Percentiles rank a stretch among this genome's conserved stretches.
Evolutionary conservation across 192 early-diverging fungal species (phyloP).

Genomic region (Coemansia reversa): DNA sequence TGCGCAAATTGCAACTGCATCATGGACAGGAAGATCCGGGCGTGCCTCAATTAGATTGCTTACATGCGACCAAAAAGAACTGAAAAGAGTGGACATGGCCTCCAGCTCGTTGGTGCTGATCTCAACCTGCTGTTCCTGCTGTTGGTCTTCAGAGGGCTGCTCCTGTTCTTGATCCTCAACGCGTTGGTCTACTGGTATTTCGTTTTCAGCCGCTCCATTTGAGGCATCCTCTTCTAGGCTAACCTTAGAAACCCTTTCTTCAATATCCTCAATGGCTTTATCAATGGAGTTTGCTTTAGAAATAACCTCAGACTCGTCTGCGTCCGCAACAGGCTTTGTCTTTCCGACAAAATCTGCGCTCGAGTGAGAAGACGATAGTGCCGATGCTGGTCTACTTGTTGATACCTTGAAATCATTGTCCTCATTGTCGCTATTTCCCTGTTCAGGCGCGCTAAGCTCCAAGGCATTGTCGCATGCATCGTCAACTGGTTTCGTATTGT

Average conservation of each 20-base stretch:
- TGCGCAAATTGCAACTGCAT: slow-evolving; percentile 86
- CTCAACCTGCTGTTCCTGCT: slow-evolving; percentile 6
- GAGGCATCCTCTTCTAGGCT: not conserved
- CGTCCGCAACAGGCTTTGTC: no score
- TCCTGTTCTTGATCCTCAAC: not conserved
- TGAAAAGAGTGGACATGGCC: slow-evolving; percentile 66
- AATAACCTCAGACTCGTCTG: not conserved
- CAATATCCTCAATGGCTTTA: not conserved
- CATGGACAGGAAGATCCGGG: slow-evolving; percentile 88
- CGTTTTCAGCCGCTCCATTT: not conserved
- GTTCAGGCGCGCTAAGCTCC: not conserved
- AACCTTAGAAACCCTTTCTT: not conserved
- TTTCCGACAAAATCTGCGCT: not conserved
- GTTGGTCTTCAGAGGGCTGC: not conserved
- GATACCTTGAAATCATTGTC: not conserved
- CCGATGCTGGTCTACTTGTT: not conserved
- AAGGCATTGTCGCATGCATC: not conserved
- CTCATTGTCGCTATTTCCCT: not conserved
- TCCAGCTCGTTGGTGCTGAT: slow-evolving; percentile 31
- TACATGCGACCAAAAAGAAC: slow-evolving; percentile 97
- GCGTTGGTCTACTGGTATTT: not conserved
- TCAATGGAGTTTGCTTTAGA: not conserved
- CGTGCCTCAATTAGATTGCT: slow-evolving; percentile 87
- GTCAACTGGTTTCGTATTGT: not conserved
- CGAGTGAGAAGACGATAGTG: not conserved